Base-by-base conservation (phyloP, 495 filamentous ascomycete species). In the Xylaria telfairii region DNA sequence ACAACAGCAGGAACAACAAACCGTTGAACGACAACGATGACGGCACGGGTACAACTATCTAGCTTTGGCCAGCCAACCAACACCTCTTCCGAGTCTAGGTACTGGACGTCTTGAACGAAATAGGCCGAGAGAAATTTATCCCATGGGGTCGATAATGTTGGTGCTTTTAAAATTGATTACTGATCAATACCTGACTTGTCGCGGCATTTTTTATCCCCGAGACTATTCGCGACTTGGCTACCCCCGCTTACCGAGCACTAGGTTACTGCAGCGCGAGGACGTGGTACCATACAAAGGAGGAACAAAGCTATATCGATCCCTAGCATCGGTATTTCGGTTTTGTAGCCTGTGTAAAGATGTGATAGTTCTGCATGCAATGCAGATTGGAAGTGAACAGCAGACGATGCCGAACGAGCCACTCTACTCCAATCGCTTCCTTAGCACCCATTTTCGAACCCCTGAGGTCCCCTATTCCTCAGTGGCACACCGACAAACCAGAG, bases 351-450 rank as follows among this genome's bases (percentile, higher is more conserved):
- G 19, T n/a, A 41, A 34, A 39, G 64, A 41, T 66, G 64, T 41
- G 64, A 66, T 66, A n/a, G 32, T 37, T 42, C 5, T 4, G 21
- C 34, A 42, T 51, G 63, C 32, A 66, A 53, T 66, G 47, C 47
- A 9, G 37, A 12, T 51, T 62, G 61, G 28, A 30, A 42, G 47
- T 24, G 19, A 28, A 47, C 42, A 47, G 64, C 54, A 66, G 13
- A 26, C 10, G 5, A 54, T 17, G 28, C 64, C 64, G 64, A 66
- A 30, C 47, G 64, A 66, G 47, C 19, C 32, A 28, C 64, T 42
- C 21, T 28, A n/a, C 47, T 54, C 47, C 64, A 66, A 66, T 53
- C 64, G 34, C 21, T 65, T 65, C 62, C 64, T 47, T 66, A 21
- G 47, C 32, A 24, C 42, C 4, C 12, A 1, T 21, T 21, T 24